These are phyloP conservation scores for Rhodotorula sphaerocarpa DNA, from an alignment of 768 basidiomycete genomes.

Conservation along the genomic window DNA sequence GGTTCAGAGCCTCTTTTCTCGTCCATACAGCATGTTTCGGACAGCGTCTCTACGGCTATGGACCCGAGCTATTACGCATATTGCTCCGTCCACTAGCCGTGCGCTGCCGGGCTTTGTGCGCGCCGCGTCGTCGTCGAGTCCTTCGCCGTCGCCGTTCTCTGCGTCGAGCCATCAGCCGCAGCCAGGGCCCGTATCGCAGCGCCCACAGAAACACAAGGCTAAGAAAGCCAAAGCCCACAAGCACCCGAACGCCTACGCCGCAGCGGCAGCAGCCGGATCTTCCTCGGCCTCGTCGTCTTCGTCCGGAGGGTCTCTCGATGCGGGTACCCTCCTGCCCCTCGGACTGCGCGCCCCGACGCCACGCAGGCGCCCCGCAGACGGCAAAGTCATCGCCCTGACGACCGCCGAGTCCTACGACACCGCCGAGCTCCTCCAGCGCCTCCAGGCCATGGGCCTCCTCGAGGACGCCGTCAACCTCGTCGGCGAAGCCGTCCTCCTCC, in stretches of 20 bases:
- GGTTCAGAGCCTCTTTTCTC: no score
- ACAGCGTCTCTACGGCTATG: no score
- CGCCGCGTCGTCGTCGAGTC: not conserved
- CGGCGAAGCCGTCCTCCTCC: slow-evolving; percentile 26
- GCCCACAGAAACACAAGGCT: slow-evolving; percentile 27
- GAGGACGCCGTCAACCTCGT: slow-evolving; percentile 27
- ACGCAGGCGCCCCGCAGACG: slow-evolving; percentile 9
- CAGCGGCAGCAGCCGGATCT: no score
- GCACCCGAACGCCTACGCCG: no score
- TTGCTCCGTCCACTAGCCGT: no score
- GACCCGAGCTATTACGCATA: no score
- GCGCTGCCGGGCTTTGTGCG: not conserved
- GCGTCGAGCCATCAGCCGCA: no score
- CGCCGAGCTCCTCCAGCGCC: slow-evolving; percentile 21
- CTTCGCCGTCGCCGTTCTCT: not conserved
- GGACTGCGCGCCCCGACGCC: not conserved
- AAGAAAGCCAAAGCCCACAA: slow-evolving; percentile 6
- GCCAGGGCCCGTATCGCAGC: slow-evolving; percentile 2
- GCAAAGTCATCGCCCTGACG: slow-evolving; percentile 29
- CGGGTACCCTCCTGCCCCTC: slow-evolving; percentile 4
- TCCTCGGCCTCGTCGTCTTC: not conserved
- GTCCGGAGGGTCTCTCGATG: not conserved
- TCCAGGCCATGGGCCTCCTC: slow-evolving; percentile 26
- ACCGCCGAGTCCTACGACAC: slow-evolving; percentile 38
- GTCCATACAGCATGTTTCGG: no score